Evolutionary conservation across 495 filamentous ascomycete species (phyloP).

Genomic region (Podospora tetraspora): DNA sequence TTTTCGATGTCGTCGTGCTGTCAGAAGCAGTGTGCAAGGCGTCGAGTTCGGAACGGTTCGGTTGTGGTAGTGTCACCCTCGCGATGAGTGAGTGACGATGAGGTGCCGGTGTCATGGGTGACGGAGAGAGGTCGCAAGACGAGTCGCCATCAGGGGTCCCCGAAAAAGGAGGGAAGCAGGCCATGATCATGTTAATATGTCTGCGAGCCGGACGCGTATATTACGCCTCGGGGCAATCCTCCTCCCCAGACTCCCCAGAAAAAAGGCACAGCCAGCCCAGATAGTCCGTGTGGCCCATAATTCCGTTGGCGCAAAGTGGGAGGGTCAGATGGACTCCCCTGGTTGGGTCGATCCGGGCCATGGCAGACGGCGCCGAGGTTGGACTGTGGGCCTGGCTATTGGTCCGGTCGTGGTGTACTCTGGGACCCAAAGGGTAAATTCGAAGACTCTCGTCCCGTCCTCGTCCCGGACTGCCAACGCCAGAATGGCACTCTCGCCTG

Average conservation of each 20-base stretch:
- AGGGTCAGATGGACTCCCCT: conserved; percentile 7
- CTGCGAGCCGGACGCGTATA: neutral
- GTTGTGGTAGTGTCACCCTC: neutral
- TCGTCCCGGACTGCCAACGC: conserved; percentile 9
- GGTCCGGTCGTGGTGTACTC: conserved; percentile 2
- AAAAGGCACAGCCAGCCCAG: neutral
- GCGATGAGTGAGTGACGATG: neutral
- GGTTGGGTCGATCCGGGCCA: conserved; percentile 6
- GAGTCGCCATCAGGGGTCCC: neutral
- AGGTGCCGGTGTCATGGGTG: neutral
- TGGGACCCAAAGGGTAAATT: conserved; percentile 12
- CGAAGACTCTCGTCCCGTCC: conserved; percentile 9
- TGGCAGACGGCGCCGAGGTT: neutral
- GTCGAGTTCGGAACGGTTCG: neutral
- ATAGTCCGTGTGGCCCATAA: neutral
- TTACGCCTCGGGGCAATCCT: neutral
- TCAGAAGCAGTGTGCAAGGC: neutral
- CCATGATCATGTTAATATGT: neutral
- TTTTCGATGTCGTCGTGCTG: neutral
- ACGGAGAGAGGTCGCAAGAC: neutral
- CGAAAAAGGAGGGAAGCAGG: neutral
- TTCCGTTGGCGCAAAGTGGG: neutral
- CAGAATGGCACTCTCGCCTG: neutral
- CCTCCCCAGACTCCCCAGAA: neutral
- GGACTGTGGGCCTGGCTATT: conserved; percentile 6